A percentile compares a stretch with the other conserved stretches of the same genome.
phyloP scores from a whole-genome alignment of 768 basidiomycete species.

The Leucocoprinus leucothites region DNA sequence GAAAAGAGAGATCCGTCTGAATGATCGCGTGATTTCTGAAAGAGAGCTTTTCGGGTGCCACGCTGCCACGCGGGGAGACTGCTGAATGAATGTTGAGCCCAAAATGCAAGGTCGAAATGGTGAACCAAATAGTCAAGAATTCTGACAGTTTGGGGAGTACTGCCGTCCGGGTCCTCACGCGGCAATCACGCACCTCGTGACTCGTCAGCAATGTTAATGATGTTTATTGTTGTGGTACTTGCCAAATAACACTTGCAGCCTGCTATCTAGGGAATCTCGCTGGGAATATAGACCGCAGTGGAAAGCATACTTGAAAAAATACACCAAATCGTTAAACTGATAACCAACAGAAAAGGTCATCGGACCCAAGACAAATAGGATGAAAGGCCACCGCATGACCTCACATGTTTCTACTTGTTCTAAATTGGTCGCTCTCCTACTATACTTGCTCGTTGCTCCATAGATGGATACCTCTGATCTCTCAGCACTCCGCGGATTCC shows the following conservation, averaged over 20 bases:
- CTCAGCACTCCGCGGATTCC: neutral
- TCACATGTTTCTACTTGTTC: too few relatives aligned
- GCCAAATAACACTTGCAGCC: too few relatives aligned
- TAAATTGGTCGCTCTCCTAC: too few relatives aligned
- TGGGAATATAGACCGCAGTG: too few relatives aligned
- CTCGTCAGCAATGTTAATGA: neutral
- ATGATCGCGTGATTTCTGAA: slow-evolving; percentile 4
- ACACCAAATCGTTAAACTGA: too few relatives aligned
- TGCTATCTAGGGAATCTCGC: too few relatives aligned
- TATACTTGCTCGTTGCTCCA: too few relatives aligned
- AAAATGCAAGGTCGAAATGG: neutral
- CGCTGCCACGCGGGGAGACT: neutral
- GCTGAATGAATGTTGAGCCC: neutral
- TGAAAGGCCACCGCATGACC: neutral
- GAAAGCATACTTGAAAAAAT: too few relatives aligned
- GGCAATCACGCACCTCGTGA: slow-evolving; percentile 3
- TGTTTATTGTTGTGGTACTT: too few relatives aligned
- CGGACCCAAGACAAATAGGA: too few relatives aligned
- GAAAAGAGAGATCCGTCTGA: slow-evolving; percentile 2
- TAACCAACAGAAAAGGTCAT: too few relatives aligned
- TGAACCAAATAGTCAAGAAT: neutral
- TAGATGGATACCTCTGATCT: neutral
- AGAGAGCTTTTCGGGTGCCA: neutral
- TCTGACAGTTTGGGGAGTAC: neutral
- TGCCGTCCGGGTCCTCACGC: neutral